These are phyloP conservation scores for Eucalyptus sp. DNA, from an alignment of 345 rosid species.

Conservation along the genomic window DNA sequence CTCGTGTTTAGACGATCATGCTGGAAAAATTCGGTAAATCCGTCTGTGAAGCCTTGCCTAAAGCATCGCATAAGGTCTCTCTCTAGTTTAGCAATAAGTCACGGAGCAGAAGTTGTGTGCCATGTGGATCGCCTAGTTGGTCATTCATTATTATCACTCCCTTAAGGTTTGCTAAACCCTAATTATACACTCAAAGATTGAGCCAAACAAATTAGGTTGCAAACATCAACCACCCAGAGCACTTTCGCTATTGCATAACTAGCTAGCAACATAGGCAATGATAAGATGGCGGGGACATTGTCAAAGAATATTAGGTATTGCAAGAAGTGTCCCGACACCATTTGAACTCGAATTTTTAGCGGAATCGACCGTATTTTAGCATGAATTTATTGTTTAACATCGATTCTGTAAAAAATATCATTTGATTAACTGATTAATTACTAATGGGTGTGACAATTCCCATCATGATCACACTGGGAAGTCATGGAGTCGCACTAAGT, in stretches of 20 bases:
- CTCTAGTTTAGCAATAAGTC: not conserved
- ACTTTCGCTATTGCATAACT: not conserved
- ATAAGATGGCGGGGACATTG: not conserved
- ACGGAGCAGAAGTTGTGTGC: not conserved
- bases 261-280: not conserved
- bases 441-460: not conserved
- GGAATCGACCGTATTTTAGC: not conserved
- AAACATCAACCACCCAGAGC: not conserved
- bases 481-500: not conserved
- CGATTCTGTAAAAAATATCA: not conserved
- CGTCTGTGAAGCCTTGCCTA: rapidly evolving
- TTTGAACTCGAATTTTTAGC: not conserved
- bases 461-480: not conserved
- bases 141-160: not conserved
- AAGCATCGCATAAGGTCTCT: not conserved
- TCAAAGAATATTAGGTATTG: not conserved
- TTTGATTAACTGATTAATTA: not conserved
- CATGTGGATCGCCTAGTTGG: not conserved
- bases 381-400: not conserved
- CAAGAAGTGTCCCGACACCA: not conserved
- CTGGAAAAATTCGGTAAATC: rapidly evolving
- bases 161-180: not conserved
- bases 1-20: not conserved
- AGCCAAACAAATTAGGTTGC: not conserved
- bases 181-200: not conserved